Percentiles rank a stretch among this genome's conserved stretches.
Conservation (phyloP, 495 filamentous ascomycete species). For the Amphirosellinia nigrospora region DNA sequence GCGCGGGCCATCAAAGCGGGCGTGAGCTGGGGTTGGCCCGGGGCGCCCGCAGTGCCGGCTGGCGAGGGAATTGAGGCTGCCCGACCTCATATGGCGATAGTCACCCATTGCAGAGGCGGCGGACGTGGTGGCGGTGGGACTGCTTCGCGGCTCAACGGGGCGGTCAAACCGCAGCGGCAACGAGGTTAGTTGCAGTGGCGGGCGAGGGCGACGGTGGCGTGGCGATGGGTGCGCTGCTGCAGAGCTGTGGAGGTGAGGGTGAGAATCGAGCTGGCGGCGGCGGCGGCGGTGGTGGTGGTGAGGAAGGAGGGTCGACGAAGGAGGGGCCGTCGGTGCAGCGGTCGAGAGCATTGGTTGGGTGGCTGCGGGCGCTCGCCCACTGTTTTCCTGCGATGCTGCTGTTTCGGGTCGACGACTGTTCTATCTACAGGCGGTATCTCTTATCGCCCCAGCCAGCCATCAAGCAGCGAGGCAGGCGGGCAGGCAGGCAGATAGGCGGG, state of each 20-base stretch:
- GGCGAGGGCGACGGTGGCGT: slow-evolving; percentile 2
- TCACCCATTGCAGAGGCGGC: slow-evolving; percentile 48
- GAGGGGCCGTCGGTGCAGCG: slow-evolving; percentile 26
- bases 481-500: too few species aligned
- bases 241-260: slow-evolving; percentile 23
- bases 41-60: slow-evolving; percentile 44
- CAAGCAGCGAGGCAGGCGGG: neutral
- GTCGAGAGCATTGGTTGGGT: slow-evolving; percentile 29
- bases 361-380: slow-evolving; percentile 22
- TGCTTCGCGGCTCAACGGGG: slow-evolving; percentile 26
- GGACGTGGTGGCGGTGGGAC: slow-evolving; percentile 33
- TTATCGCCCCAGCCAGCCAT: slow-evolving; percentile 11
- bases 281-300: slow-evolving; percentile 23
- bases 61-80: slow-evolving; percentile 58
- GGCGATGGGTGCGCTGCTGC: slow-evolving; percentile 16
- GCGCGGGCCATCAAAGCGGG: slow-evolving; percentile 68
- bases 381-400: slow-evolving; percentile 10
- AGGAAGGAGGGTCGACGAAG: slow-evolving; percentile 27
- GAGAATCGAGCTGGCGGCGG: slow-evolving; percentile 25
- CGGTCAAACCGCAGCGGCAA: slow-evolving; percentile 27
- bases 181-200: slow-evolving; percentile 15
- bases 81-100: slow-evolving; percentile 59
- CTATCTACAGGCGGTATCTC: too few species aligned
- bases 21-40: slow-evolving; percentile 49
- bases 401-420: neutral